These are phyloP conservation scores for Anaeromyces robustus DNA, from an alignment of 192 early-diverging fungal species.

Conservation along the genomic window DNA sequence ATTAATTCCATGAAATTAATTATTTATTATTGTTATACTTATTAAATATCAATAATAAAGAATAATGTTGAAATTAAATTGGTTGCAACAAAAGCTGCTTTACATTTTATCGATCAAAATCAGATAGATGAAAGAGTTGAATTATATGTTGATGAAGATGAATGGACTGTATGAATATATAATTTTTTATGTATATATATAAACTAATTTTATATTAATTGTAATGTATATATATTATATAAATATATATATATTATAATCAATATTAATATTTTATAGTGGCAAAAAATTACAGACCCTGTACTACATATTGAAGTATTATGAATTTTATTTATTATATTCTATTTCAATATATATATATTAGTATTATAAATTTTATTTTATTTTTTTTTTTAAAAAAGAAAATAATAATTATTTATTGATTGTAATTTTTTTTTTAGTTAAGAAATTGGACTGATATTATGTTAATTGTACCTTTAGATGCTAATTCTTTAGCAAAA, in stretches of 20 bases:
- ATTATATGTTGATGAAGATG: constrained; percentile 64
- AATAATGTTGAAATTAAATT: constrained; percentile 56
- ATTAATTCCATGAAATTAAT: no score
- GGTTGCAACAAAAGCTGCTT: constrained; percentile 59
- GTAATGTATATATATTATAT: background rate
- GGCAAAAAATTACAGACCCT: constrained; percentile 57
- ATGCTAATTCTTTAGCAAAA: constrained; percentile 89
- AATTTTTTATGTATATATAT: background rate
- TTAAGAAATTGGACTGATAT: constrained; percentile 91
- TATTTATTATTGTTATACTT: no score
- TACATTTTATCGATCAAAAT: constrained; percentile 64
- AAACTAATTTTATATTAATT: background rate
- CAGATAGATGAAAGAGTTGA: constrained; percentile 21
- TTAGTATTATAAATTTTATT: no score
- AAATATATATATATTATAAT: background rate
- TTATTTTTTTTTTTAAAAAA: no score
- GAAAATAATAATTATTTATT: no score
- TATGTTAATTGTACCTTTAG: constrained; percentile 73
- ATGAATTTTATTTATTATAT: no score
- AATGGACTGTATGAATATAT: constrained; percentile 55
- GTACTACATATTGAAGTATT: constrained; percentile 89
- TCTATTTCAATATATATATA: no score
- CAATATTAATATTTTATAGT: background rate
- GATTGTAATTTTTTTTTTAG: background rate
- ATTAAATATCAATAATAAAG: no score